phyloP scores from a whole-genome alignment of 2,329 filamentous ascomycete species.

The Trichophyton simii region DNA sequence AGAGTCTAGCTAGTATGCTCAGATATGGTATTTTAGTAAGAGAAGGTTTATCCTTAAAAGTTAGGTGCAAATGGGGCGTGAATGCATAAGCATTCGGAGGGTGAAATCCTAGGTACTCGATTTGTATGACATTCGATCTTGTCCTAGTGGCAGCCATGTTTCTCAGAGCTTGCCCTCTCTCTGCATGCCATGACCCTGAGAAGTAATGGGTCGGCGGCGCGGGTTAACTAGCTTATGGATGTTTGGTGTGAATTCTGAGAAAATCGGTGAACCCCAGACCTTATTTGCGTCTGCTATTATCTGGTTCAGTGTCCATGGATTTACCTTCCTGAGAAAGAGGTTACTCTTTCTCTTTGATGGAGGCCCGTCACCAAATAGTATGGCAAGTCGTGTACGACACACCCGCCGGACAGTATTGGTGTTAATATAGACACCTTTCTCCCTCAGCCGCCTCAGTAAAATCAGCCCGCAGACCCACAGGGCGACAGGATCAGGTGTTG shows the following conservation, averaged over 20 bases:
- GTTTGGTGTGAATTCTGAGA: constrained; percentile 17
- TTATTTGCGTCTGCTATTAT: constrained; percentile 24
- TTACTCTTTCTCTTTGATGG: constrained; percentile 24
- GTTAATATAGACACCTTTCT: constrained; percentile 25
- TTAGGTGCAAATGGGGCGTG: background rate
- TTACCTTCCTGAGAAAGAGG: constrained; percentile 25
- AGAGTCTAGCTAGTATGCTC: background rate
- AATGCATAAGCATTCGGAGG: too few relatives aligned
- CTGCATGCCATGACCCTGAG: background rate
- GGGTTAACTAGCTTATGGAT: constrained; percentile 14
- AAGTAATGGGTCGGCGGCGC: background rate
- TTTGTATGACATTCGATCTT: too few relatives aligned
- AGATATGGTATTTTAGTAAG: background rate
- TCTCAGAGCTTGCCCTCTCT: background rate
- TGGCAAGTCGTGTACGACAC: constrained; percentile 26
- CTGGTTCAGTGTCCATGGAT: constrained; percentile 22
- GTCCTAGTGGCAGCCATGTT: too few relatives aligned
- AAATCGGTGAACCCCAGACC: constrained; percentile 26
- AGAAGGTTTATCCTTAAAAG: background rate
- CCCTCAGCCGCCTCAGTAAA: constrained; percentile 28
- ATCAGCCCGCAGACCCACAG: constrained; percentile 30
- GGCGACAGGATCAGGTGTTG: constrained; percentile 18
- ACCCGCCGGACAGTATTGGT: constrained; percentile 20
- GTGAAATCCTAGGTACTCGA: too few relatives aligned
- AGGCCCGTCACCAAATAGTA: constrained; percentile 24